Evolutionary conservation across 1,139 yeast genomes (phyloP).

Genomic region (Pneumocystis wakefieldiae): DNA sequence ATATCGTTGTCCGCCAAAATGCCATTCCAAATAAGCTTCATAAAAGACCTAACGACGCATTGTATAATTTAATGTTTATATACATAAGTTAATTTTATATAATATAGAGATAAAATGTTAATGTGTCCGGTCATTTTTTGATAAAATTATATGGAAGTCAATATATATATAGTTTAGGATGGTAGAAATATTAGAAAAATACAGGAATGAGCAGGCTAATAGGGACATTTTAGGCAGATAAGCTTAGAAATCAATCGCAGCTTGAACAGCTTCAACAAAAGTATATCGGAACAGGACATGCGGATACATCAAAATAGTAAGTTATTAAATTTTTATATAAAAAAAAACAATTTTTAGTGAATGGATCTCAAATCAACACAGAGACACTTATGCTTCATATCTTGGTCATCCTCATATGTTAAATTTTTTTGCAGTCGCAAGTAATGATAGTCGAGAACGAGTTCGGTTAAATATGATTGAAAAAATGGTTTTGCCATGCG

Average conservation of each 20-base stretch:
- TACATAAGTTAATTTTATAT: too few relatives aligned
- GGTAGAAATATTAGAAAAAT: too few relatives aligned
- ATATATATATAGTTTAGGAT: too few relatives aligned
- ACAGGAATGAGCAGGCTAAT: too few relatives aligned
- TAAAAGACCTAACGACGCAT: too few relatives aligned
- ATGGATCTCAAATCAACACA: conserved; percentile 46
- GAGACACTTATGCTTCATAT: conserved; percentile 61
- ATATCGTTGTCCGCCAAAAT: background rate
- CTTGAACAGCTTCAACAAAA: conserved; percentile 47
- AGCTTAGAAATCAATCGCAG: conserved; percentile 40
- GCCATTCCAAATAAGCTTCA: background rate
- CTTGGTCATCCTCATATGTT: conserved; percentile 55
- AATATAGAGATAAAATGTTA: too few relatives aligned
- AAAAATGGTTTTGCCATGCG: conserved; percentile 41
- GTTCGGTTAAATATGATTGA: conserved; percentile 41
- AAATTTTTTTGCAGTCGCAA: conserved; percentile 51
- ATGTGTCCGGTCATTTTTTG: too few relatives aligned
- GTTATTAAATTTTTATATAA: conserved; percentile 7
- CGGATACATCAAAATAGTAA: conserved; percentile 43
- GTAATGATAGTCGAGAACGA: conserved; percentile 38
- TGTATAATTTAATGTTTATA: too few relatives aligned
- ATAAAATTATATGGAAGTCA: too few relatives aligned
- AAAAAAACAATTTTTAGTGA: conserved; percentile 21
- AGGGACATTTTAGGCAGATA: background rate
- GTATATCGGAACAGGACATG: conserved; percentile 56